Evolutionary conservation across 768 basidiomycete genomes (phyloP).

Genomic region (Leccinum imitatum): DNA sequence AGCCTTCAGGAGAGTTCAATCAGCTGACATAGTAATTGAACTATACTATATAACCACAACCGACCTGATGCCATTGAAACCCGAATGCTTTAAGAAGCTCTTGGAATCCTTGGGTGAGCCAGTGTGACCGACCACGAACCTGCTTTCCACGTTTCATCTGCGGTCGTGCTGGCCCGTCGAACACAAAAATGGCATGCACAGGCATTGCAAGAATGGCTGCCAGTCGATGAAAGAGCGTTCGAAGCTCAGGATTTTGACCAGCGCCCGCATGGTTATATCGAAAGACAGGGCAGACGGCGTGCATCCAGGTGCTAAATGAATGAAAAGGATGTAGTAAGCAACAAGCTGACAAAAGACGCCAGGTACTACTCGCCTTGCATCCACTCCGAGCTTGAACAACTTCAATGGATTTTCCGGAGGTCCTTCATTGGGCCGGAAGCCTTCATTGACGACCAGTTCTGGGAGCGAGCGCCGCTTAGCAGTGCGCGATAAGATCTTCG

Average conservation of each 20-base stretch:
- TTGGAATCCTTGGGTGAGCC: neutral
- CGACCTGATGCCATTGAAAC: neutral
- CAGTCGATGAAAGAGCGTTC: neutral
- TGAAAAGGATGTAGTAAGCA: no score
- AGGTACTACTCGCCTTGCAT: neutral
- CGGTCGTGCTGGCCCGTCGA: neutral
- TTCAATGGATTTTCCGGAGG: neutral
- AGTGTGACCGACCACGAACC: neutral
- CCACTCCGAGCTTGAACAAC: neutral
- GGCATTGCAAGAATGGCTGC: neutral
- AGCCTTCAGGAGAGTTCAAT: neutral
- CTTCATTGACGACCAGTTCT: neutral
- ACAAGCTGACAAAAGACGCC: no score
- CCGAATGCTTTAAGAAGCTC: neutral
- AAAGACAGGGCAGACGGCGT: neutral
- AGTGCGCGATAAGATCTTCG: neutral
- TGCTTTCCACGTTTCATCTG: neutral
- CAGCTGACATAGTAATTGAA: neutral
- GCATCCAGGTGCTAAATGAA: neutral
- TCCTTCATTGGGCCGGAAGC: neutral
- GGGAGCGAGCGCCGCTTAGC: neutral
- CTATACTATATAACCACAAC: neutral
- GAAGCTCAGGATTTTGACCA: neutral
- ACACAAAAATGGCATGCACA: neutral
- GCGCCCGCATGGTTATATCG: neutral